Percentiles rank a stretch among this genome's conserved stretches.
These are phyloP conservation scores for Yamadazyma sp. DNA, from an alignment of 1,139 yeast species.

Conservation along the genomic window DNA sequence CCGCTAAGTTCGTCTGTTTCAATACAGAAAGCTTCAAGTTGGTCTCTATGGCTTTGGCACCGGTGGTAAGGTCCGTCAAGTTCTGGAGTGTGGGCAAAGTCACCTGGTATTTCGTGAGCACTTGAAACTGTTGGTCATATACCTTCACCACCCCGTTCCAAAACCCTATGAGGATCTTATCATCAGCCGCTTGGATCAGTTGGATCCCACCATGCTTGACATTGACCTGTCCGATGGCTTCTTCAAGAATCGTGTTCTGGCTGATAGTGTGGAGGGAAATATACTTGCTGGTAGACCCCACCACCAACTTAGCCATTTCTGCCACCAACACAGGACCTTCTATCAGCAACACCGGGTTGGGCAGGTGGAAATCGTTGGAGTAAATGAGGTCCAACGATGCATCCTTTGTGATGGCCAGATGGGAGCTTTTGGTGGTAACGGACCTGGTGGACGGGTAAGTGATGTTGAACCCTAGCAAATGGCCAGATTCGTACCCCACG, in stretches of 20 bases:
- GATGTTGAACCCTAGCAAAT: conserved; percentile 32
- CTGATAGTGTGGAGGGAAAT: conserved; percentile 25
- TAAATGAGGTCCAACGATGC: conserved; percentile 18
- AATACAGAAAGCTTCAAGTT: conserved; percentile 18
- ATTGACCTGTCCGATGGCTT: conserved; percentile 9
- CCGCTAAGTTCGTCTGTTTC: conserved; percentile 9
- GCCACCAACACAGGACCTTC: conserved; percentile 37
- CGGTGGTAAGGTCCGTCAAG: conserved; percentile 11
- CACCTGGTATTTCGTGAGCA: conserved; percentile 12
- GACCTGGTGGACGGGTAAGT: conserved; percentile 5
- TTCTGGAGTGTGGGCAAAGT: conserved; percentile 17
- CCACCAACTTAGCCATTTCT: conserved; percentile 26
- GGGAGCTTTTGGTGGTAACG: not conserved
- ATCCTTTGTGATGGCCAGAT: conserved; percentile 11
- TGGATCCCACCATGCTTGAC: conserved; percentile 24
- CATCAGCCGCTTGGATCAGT: conserved; percentile 13
- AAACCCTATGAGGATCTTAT: conserved; percentile 28
- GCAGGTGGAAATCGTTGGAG: conserved; percentile 35
- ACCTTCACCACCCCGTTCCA: conserved; percentile 42
- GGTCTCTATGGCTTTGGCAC: conserved; percentile 10
- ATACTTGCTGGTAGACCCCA: conserved; percentile 45
- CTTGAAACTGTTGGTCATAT: conserved; percentile 13
- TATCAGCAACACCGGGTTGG: conserved; percentile 52
- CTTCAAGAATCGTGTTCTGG: not conserved
- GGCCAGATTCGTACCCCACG: conserved; percentile 63